phyloP scores from a whole-genome alignment of 441 rosid genomes.

The Daphne laureola region DNA sequence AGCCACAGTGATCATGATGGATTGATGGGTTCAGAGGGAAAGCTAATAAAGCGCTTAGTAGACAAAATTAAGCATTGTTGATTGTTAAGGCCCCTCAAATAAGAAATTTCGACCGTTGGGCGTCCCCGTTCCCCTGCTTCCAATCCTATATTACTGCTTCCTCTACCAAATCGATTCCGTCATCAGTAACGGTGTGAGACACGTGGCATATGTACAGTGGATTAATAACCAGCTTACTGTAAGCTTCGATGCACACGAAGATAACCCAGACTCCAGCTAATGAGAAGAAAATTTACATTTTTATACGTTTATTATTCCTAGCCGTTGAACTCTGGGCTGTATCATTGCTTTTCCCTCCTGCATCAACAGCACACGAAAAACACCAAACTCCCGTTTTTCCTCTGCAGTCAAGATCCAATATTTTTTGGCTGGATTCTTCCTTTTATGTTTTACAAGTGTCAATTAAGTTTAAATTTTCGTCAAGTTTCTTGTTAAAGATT shows the following conservation, averaged over 20 bases:
- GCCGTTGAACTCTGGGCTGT: slow-evolving; percentile 38
- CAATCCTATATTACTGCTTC: neutral
- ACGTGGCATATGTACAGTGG: too few relatives aligned
- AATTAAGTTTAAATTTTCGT: slow-evolving; percentile 1
- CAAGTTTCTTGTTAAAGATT: neutral
- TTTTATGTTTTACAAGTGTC: slow-evolving; percentile 11
- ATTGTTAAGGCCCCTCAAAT: neutral
- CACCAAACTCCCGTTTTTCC: neutral
- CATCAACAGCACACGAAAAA: neutral
- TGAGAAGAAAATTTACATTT: slow-evolving; percentile 14
- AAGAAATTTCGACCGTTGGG: slow-evolving; percentile 27
- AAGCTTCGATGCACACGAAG: neutral
- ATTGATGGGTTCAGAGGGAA: neutral
- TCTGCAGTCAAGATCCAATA: neutral
- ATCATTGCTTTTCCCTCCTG: slow-evolving; percentile 9
- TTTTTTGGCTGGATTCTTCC: slow-evolving; percentile 8
- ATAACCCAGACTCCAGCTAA: slow-evolving; percentile 2
- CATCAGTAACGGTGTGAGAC: too few relatives aligned
- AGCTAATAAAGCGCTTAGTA: neutral
- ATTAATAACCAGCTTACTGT: neutral
- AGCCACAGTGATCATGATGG: too few relatives aligned
- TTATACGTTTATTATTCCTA: slow-evolving; percentile 29
- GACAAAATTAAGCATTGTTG: neutral
- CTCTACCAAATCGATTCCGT: neutral
- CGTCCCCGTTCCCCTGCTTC: neutral